Evolutionary conservation across 176 grass and related monocot genomes (phyloP), one percentile per base, ranked within the genome.

Genomic region (Avena eriantha): DNA sequence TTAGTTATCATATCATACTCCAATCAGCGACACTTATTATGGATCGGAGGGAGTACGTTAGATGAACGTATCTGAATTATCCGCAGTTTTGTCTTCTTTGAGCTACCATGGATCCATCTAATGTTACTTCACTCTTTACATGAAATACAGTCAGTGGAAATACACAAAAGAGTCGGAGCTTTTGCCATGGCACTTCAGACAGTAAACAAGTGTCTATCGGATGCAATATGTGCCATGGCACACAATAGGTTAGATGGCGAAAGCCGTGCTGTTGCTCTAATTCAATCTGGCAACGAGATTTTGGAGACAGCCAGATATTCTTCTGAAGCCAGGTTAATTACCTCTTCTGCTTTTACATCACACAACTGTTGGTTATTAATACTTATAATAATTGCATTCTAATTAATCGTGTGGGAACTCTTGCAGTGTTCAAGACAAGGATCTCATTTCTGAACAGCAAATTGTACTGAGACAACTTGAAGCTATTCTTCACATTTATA

Each of bases 141-240:
- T 90, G 67, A 84, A 80, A 83, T 68, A 77, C 86, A 95, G 94
- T 91, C 94, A 0, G 86, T 96, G 71, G 94, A 96, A 86, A 94
- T 99, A 65, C 90, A 99, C 78, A 99, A 89, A 86, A 92, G 97
- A 87, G 94, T 99, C 2, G 90, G 92, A 86, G 90, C 97, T 82
- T 99, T 99, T 65, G 88, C 94, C 22, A 86, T 94, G 89, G 97
- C 97, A 83, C 90, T 99, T 66, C 94, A 99, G 89, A 99, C 85
- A 51, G 94, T 99, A 84, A 99, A 99, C 73, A 99, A 94, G 71
- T 99, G 94, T 81, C 85, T 99, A 34, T 99, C 94, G 4, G 94
- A 99, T 91, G 94, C 82, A 65, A 91, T 99, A 43, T 99, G 97
- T 90, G 90, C 94, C 80, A 88, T 96, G 85, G 79, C 89, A 73